Evolutionary conservation across 257 asterid genomes (phyloP), one percentile per base, ranked within the genome.

Genomic region (Euphrasia confusa): DNA sequence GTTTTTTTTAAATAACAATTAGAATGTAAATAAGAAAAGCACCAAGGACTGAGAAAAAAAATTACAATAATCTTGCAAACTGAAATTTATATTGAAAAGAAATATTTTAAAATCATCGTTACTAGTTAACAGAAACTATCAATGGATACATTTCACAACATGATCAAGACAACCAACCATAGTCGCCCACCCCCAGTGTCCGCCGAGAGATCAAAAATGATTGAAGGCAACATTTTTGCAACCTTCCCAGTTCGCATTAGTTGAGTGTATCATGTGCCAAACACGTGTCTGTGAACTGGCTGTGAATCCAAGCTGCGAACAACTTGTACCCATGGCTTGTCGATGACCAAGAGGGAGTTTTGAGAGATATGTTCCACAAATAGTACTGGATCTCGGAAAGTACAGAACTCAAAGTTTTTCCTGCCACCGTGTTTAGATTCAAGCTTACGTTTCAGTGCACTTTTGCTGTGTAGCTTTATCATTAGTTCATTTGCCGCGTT

Each of bases 241-340:
- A 62, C 78, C 84, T 73, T 64, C 76, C 30, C 27, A 58, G 18
- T 27, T 26, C 73, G 57, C 12, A 64, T 54, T 75, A 60, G 65
- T 32, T 5, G 11, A 3, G 13, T 11, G 50, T 63, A 53, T 74
- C 21, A 93, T 65, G 95, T 81, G 76, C 99, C 99, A 59, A 54
- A 93, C 33, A 90, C 79, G 75, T 90, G 94, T 82, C 88, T 90
- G 79, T 94, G 96, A 78, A 94, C 89, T 66, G 98, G 98, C 66
- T 75, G 76, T 48, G 87, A 33, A 53, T 85, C 96, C n/a, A 94
- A 85, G 64, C 80, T 48, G 74, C 78, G 76, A 57, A 83, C 84
- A 26, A 87, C 97, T 73, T 78, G 74, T 71, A 65, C 66, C 99
- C 99, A 90, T 24, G 96, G 95, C 68, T 85, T 89, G 79, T 90